phyloP scores from a whole-genome alignment of 805 yeast genomes.

The Metschnikowia picachoensis region DNA sequence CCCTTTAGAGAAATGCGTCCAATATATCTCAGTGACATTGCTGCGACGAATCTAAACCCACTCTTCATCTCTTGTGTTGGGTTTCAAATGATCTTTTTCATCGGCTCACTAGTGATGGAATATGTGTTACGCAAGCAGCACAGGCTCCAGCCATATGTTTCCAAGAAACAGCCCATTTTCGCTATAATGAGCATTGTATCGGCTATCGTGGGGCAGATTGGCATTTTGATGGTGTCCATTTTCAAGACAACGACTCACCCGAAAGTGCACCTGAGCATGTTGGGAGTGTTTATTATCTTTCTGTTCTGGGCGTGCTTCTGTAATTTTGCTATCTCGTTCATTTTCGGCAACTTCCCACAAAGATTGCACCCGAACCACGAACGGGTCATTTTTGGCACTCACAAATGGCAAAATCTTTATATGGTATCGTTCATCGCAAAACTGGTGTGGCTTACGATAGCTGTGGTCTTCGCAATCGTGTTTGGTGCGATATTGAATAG shows the following conservation, averaged over 20 bases:
- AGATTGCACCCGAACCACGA: constrained; percentile 38
- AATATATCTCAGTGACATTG: constrained; percentile 80
- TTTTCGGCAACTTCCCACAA: constrained; percentile 36
- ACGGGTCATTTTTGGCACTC: constrained; percentile 34
- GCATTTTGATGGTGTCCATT: constrained; percentile 68
- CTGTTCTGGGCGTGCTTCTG: constrained; percentile 49
- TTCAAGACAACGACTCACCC: constrained; percentile 61
- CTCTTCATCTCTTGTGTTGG: constrained; percentile 76
- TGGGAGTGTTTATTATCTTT: constrained; percentile 66
- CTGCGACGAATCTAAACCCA: constrained; percentile 83
- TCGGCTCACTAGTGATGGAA: constrained; percentile 60
- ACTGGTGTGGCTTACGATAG: constrained; percentile 59
- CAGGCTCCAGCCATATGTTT: constrained; percentile 51
- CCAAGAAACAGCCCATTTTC: constrained; percentile 37
- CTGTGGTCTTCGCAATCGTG: constrained; percentile 63
- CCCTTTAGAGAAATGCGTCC: too few relatives aligned
- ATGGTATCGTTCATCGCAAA: constrained; percentile 52
- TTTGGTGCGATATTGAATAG: constrained; percentile 54
- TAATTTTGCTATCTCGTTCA: constrained; percentile 34
- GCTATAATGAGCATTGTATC: constrained; percentile 40
- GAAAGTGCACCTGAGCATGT: constrained; percentile 61
- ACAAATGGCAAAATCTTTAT: constrained; percentile 36
- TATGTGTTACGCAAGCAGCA: constrained; percentile 54
- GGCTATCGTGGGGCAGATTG: constrained; percentile 62
- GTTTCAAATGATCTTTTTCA: constrained; percentile 71